Base-by-base conservation (phyloP, 306 rosid genomes). In the Vicia villosa region DNA sequence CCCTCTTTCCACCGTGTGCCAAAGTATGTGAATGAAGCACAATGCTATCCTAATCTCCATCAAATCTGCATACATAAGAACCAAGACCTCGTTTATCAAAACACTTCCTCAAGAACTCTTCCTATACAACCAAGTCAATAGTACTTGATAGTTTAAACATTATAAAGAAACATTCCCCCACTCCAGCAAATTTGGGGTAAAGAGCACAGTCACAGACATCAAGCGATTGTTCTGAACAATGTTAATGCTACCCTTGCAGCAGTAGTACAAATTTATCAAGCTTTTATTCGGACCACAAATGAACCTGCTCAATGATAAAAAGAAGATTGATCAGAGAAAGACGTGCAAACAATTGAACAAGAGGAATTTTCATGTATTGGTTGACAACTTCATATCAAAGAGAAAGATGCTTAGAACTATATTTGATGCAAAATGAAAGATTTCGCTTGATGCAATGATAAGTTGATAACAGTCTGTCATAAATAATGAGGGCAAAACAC, bases 271-370 rank as follows among this genome's bases (percentile, higher is more conserved):
- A 36, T 19, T 72, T 72, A 51, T 89, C 88, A 89, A 38, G 82
- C 92, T 86, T 92, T 92, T 78, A 92, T 87, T 32, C 96, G 96
- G 73, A 89, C 86, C 78, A 92, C 97, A 75, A 92, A 92, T 41
- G 97, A 92, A 86, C 96, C 97, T 92, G 87, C 69, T 56, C 77
- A 83, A 32, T 14, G 52, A 62, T 66, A 70, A 46, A 62, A 63
- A 49, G 49, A 47, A 66, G 22, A 32, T 9, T 34, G 34, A 68
- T 47, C 54, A 46, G 69, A 43, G 68, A 51, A 67, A 52, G 50
- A 28, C 38, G 58, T 4, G 66, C 76, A 70, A 37, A 30, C 24
- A 64, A 72, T 51, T 30, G 67, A 36, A 30, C 19, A 63, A 75
- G 58, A 42, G 15, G 36, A 77, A 19, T 12, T 37, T 36, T 41